Evolutionary conservation across 768 basidiomycete genomes (phyloP).

Genomic region (Phanerochaete sordida): DNA sequence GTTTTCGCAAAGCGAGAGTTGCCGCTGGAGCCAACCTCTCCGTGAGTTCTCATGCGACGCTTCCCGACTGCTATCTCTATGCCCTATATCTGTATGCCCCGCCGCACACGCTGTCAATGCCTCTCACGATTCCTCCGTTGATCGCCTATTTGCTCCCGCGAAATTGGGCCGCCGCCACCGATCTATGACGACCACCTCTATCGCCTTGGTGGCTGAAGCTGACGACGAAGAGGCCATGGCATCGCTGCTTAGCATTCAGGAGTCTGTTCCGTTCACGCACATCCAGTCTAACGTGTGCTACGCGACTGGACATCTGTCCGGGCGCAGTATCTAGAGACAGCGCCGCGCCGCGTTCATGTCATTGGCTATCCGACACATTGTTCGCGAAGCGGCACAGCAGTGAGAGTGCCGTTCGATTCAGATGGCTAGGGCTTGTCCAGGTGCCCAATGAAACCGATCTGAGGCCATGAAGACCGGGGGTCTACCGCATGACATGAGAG

Average conservation of each 20-base stretch:
- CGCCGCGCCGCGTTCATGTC: not conserved
- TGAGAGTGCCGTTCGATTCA: not conserved
- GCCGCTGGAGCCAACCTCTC: not conserved
- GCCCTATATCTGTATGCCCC: not conserved
- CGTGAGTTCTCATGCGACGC: not conserved
- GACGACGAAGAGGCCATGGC: too few relatives aligned
- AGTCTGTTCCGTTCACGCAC: too few relatives aligned
- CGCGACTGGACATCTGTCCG: not conserved
- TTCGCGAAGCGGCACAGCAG: not conserved
- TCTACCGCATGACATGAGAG: not conserved
- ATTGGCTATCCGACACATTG: not conserved
- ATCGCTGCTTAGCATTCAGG: too few relatives aligned
- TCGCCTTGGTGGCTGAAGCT: too few relatives aligned
- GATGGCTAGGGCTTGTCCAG: not conserved
- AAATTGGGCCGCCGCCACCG: not conserved
- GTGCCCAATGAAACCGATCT: slow-evolving; percentile 8
- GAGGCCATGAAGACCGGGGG: not conserved
- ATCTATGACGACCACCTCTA: not conserved
- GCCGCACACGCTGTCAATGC: not conserved
- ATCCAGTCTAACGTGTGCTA: too few relatives aligned
- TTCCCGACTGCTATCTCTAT: not conserved
- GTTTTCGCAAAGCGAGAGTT: not conserved
- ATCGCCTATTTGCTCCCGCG: not conserved
- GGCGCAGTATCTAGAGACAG: not conserved
- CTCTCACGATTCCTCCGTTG: not conserved